phyloP scores from a whole-genome alignment of 192 early-diverging fungal species.

The Rhizoclosmatium globosum region DNA sequence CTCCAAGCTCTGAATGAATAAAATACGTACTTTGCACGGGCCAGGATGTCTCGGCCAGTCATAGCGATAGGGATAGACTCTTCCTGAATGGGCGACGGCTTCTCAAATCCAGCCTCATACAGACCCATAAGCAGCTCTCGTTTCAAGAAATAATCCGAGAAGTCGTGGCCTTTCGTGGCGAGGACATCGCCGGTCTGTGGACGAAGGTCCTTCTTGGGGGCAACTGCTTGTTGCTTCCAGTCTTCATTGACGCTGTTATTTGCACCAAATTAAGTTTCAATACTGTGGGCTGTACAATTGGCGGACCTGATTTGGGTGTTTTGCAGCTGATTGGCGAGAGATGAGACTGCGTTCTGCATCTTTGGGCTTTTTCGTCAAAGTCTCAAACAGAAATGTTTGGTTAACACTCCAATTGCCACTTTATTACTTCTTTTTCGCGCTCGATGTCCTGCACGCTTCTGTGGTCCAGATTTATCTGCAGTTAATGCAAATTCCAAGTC shows the following conservation, averaged over 20 bases:
- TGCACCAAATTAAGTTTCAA: neutral
- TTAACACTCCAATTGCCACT: neutral
- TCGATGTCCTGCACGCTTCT: neutral
- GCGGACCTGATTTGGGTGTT: neutral
- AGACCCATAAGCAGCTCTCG: slow-evolving; percentile 98
- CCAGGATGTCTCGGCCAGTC: slow-evolving; percentile 94
- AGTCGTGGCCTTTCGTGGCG: slow-evolving; percentile 98
- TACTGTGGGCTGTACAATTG: neutral
- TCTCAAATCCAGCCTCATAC: slow-evolving; percentile 98
- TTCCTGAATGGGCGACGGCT: slow-evolving; percentile 98
- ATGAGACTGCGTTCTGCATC: neutral
- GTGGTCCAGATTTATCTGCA: slow-evolving; percentile 19
- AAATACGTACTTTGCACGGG: slow-evolving; percentile 67
- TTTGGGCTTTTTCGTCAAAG: neutral
- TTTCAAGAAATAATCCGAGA: slow-evolving; percentile 98
- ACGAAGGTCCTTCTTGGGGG: slow-evolving; percentile 87
- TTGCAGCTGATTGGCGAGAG: slow-evolving; percentile 14
- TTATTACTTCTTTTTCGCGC: neutral
- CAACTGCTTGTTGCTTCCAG: slow-evolving; percentile 60
- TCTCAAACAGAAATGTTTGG: slow-evolving; percentile 2
- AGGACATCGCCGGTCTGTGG: slow-evolving; percentile 98
- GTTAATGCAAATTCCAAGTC: slow-evolving; percentile 49
- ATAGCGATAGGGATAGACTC: slow-evolving; percentile 98
- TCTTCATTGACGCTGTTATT: slow-evolving; percentile 9
- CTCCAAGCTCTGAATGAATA: neutral